Evolutionary conservation across 2,329 filamentous ascomycete species (phyloP).

Genomic region (Dactylellina drechsleri): DNA sequence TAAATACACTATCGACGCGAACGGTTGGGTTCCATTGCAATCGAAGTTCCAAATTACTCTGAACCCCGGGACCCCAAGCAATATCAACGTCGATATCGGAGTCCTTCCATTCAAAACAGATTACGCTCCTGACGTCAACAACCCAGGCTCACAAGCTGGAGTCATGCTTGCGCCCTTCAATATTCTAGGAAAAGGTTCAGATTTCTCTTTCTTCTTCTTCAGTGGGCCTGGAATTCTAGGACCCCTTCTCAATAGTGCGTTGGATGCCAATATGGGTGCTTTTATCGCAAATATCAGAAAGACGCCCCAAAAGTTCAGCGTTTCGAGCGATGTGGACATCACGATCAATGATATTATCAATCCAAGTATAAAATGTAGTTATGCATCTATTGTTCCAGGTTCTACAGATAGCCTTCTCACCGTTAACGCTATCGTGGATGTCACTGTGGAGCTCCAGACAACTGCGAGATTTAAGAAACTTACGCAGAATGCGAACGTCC

Average conservation of each 20-base stretch:
- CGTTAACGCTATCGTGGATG: slow-evolving; percentile 37
- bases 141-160: slow-evolving; percentile 23
- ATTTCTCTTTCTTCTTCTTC: slow-evolving; percentile 53
- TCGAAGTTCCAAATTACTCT: slow-evolving; percentile 21
- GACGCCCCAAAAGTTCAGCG: slow-evolving; percentile 8
- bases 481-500: slow-evolving; percentile 24
- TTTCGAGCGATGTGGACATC: slow-evolving; percentile 41
- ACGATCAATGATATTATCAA: slow-evolving; percentile 37
- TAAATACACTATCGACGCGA: slow-evolving; percentile 34
- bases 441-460: slow-evolving; percentile 28
- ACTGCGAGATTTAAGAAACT: slow-evolving; percentile 36
- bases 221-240: slow-evolving; percentile 33
- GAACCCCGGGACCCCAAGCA: slow-evolving; percentile 21
- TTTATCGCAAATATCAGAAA: slow-evolving; percentile 36
- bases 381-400: slow-evolving; percentile 33
- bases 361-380: slow-evolving; percentile 28
- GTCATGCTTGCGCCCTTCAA: slow-evolving; percentile 44
- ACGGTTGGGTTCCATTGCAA: slow-evolving; percentile 48
- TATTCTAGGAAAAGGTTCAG: slow-evolving; percentile 27
- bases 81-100: slow-evolving; percentile 34
- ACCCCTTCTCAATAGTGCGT: slow-evolving; percentile 34
- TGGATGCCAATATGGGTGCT: slow-evolving; percentile 42
- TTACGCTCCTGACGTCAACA: background rate
- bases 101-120: slow-evolving; percentile 39
- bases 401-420: background rate